Evolutionary conservation across 2,329 filamentous ascomycete genomes (phyloP).

Genomic region (Eutypa lata): DNA sequence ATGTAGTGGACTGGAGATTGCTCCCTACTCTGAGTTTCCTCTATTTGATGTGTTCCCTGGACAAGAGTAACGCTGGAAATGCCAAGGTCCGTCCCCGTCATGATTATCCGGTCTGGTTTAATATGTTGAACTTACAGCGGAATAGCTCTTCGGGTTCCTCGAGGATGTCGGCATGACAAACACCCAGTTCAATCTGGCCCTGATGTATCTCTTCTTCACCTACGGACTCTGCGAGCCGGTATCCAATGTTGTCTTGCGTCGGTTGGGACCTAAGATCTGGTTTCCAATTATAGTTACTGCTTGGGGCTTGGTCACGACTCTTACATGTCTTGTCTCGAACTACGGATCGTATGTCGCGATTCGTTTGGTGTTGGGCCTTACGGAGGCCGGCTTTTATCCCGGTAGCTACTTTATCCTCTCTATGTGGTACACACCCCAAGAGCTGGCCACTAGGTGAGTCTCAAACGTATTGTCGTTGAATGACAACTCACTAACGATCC

Average conservation of each 20-base stretch:
- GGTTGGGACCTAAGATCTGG: constrained; percentile 34
- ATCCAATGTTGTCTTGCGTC: constrained; percentile 29
- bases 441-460: constrained; percentile 14
- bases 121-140: too few species aligned
- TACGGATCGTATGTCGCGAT: constrained; percentile 10
- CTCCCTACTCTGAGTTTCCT: constrained; percentile 10
- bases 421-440: constrained; percentile 19
- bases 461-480: too few species aligned
- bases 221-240: constrained; percentile 17
- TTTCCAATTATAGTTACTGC: constrained; percentile 14
- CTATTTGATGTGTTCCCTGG: constrained; percentile 14
- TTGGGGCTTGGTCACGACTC: constrained; percentile 10
- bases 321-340: constrained; percentile 9
- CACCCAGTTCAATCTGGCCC: constrained; percentile 23
- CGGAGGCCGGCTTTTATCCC: constrained; percentile 22
- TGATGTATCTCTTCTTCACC: constrained; percentile 30
- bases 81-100: constrained; percentile 8
- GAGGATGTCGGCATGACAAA: constrained; percentile 14
- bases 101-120: too few species aligned
- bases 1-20: constrained; percentile 6
- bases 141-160: constrained; percentile 5
- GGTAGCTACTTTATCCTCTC: constrained; percentile 19
- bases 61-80: constrained; percentile 15
- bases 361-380: constrained; percentile 16
- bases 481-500: too few species aligned